Percentiles rank a stretch among this genome's conserved stretches.
phyloP scores from a whole-genome alignment of 768 basidiomycete species.

The Suillus ampliporus region DNA sequence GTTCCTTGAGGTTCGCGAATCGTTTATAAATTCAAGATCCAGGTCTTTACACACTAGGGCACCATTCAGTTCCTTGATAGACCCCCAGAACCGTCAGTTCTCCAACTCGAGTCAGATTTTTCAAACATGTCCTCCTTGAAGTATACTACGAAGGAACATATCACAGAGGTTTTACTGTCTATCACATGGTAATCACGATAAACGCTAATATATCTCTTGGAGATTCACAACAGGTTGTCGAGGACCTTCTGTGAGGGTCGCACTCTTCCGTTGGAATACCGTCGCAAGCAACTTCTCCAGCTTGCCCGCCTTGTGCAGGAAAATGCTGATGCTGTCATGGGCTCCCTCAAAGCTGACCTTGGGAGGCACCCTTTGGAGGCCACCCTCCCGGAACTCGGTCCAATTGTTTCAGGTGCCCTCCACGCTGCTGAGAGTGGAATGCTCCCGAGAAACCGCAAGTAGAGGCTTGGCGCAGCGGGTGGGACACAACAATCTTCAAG shows the following conservation, averaged over 20 bases:
- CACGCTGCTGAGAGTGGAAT: conserved; percentile 57
- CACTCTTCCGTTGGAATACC: conserved; percentile 53
- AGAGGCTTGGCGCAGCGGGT: conserved; percentile 47
- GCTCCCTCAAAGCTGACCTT: conserved; percentile 42
- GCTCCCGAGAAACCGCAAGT: conserved; percentile 44
- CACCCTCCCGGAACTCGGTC: conserved; percentile 15
- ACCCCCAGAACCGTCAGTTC: too few species aligned
- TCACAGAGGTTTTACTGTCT: background rate
- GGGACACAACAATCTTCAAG: conserved; percentile 55
- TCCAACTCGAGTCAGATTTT: too few species aligned
- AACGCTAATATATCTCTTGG: background rate
- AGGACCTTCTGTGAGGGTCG: conserved; percentile 51
- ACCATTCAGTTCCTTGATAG: too few species aligned
- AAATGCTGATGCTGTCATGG: conserved; percentile 53
- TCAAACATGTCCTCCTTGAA: conserved; percentile 4
- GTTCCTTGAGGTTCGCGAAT: too few species aligned
- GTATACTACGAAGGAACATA: background rate
- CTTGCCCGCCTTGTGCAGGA: conserved; percentile 63
- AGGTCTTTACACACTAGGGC: too few species aligned
- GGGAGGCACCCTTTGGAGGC: conserved; percentile 30
- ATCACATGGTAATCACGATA: background rate
- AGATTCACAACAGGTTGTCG: conserved; percentile 39
- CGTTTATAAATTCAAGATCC: too few species aligned
- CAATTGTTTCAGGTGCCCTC: conserved; percentile 47
- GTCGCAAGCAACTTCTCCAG: conserved; percentile 62